phyloP scores from a whole-genome alignment of 1,284 basidiomycete genomes.

The Flammula alnicola region DNA sequence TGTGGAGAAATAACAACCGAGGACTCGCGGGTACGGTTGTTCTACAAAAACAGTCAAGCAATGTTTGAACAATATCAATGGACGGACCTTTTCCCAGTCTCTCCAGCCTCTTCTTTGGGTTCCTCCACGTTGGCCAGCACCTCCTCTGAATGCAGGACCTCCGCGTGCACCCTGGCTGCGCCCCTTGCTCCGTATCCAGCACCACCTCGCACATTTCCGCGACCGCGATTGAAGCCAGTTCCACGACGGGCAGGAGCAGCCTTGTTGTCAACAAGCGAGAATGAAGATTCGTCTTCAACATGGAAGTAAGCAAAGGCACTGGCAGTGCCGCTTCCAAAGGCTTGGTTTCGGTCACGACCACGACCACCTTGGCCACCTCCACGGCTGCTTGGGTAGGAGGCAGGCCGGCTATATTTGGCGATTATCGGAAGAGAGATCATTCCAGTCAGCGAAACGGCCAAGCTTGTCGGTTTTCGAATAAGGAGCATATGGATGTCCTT shows the following conservation, averaged over 20 bases:
- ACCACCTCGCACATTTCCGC: constrained; percentile 50
- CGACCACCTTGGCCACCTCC: constrained; percentile 53
- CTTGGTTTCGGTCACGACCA: constrained; percentile 68
- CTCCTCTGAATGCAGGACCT: constrained; percentile 36
- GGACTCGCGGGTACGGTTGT: constrained; percentile 89
- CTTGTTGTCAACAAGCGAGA: constrained; percentile 96
- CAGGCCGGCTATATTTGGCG: constrained; percentile 61
- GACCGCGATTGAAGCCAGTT: constrained; percentile 63
- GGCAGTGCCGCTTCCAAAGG: constrained; percentile 82
- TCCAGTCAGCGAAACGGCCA: constrained; percentile 98
- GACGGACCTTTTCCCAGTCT: constrained; percentile 89
- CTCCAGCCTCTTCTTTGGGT: constrained; percentile 81
- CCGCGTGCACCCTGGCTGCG: constrained; percentile 56
- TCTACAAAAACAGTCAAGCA: constrained; percentile 48
- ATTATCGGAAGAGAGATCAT: constrained; percentile 70
- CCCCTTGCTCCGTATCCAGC: constrained; percentile 50
- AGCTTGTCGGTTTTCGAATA: constrained; percentile 99
- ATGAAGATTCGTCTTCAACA: constrained; percentile 97
- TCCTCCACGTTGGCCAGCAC: constrained; percentile 61
- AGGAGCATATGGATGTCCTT: constrained; percentile 93
- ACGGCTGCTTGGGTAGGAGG: constrained; percentile 53
- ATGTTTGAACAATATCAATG: neutral
- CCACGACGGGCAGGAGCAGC: constrained; percentile 66
- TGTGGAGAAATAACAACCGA: constrained; percentile 92
- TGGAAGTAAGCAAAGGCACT: constrained; percentile 99